Conservation (phyloP, 225 moss, liverwort and hornwort genomes). For the Antitrichia curtipendula region DNA sequence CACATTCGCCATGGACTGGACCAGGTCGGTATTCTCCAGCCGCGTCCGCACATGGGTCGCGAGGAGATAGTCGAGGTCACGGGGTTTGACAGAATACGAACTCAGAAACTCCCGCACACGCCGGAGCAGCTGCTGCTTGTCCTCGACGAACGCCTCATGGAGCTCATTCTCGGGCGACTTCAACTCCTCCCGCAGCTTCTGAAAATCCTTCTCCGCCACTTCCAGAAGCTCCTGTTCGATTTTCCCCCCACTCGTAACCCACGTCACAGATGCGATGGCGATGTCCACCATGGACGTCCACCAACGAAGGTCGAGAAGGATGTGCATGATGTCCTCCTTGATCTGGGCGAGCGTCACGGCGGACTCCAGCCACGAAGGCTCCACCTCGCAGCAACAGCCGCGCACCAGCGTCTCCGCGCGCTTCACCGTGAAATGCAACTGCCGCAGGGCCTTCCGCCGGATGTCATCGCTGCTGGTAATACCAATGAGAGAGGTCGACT, state of each 20-base stretch:
- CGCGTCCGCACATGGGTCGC: constrained; percentile 8
- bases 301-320: constrained; percentile 17
- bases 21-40: not conserved
- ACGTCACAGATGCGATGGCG: not conserved
- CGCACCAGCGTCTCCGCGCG: constrained; percentile 17
- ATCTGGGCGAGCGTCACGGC: not conserved
- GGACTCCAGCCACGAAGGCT: not conserved
- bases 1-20: not conserved
- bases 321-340: constrained; percentile 14
- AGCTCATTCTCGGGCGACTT: not conserved
- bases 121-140: not conserved
- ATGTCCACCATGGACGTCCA: constrained; percentile 19
- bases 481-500: not conserved
- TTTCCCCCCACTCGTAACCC: not conserved
- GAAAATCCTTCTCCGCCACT: not conserved
- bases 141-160: not conserved
- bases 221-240: not conserved
- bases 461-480: not conserved
- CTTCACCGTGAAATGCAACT: constrained; percentile 8
- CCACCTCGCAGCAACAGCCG: constrained; percentile 12
- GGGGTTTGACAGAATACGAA: not conserved
- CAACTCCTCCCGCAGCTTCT: not conserved
- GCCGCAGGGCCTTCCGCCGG: constrained; percentile 4
- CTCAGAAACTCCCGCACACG: not conserved
- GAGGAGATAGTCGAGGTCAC: not conserved